Base-by-base conservation (phyloP, 495 filamentous ascomycete species). In the Neurospora discreta region DNA sequence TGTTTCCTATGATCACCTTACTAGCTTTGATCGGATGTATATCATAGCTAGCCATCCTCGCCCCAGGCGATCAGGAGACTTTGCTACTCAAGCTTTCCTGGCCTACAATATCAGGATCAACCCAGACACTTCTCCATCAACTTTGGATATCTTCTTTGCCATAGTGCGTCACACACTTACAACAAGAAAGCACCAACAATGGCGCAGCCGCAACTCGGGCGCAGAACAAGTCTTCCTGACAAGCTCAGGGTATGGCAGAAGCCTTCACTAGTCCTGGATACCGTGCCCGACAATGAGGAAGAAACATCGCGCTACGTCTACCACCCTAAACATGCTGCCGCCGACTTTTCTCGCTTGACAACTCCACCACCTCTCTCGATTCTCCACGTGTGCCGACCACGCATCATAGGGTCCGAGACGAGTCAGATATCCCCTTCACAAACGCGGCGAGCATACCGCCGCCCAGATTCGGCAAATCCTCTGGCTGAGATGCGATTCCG, bases 301-400 rank as follows among this genome's bases (percentile, higher is more conserved):
- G 26, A 67, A 3, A 73, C 71, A n/a, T 69, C 75, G 0, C 69
- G 71, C 1, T 75, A 74, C 52, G 71, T 74, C 43, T 80, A 80
- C 68, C 44, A 75, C n/a, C 78, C 78, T 20, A 74, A 71, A 36
- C 78, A 80, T 70, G 78, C 78, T 6, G 78, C 78, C 39, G 52
- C 78, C 39, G 78, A 80, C 30, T 80, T 78, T 15, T 75, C 73
- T 0, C 77, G 74, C 11, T 20, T 78, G 43, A 46, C 72, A 4
- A 70, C 77, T 0, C 65, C 74, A 33, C 72, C 73, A 7, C 30
- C 70, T 18, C 40, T 68, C n/a, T 69, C 68, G 1, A 16, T 68
- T 30, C 26, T 30, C 26, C 26, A 26, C 52, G 52, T 33, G 5
- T 33, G 13, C 26, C 52, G 26, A 9, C 26, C 52, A 33, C 30